Conservation (phyloP, 306 rosid genomes). For the Gastrolobium villosum region DNA sequence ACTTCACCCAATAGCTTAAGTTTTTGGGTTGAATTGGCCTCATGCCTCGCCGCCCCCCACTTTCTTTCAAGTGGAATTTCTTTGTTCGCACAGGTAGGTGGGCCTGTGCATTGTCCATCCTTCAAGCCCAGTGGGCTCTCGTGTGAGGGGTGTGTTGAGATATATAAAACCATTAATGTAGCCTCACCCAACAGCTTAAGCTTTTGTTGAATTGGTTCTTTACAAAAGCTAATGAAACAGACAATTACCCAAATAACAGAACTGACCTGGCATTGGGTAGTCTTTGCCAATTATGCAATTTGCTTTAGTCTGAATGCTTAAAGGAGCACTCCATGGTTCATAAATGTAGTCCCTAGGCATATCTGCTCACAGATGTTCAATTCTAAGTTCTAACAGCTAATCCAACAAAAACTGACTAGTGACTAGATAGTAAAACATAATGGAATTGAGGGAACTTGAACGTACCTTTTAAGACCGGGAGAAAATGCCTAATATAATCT, state of each 20-base stretch:
- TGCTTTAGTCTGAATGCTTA: conserved; percentile 83
- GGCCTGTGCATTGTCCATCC: no score
- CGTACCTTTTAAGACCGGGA: conserved; percentile 80
- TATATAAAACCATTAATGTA: no score
- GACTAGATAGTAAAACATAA: conserved; percentile 34
- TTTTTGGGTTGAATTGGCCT: no score
- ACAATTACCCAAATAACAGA: conserved; percentile 21
- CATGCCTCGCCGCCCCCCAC: no score
- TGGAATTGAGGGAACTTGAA: conserved; percentile 33
- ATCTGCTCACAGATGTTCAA: conserved; percentile 57
- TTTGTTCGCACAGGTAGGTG: no score
- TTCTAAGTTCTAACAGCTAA: conserved; percentile 30
- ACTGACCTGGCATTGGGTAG: conserved; percentile 91
- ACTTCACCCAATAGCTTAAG: no score
- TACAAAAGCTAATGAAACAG: neutral
- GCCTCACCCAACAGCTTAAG: no score
- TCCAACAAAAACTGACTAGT: conserved; percentile 3
- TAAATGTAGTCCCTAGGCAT: conserved; percentile 93
- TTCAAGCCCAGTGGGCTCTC: no score
- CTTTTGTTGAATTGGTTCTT: no score
- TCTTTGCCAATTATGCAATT: conserved; percentile 92
- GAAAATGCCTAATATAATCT: conserved; percentile 84
- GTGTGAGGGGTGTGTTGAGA: no score
- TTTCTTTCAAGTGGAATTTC: no score
- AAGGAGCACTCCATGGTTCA: conserved; percentile 98